phyloP scores from a whole-genome alignment of 2,329 filamentous ascomycete genomes.

The Sporothrix pseudoabietina region DNA sequence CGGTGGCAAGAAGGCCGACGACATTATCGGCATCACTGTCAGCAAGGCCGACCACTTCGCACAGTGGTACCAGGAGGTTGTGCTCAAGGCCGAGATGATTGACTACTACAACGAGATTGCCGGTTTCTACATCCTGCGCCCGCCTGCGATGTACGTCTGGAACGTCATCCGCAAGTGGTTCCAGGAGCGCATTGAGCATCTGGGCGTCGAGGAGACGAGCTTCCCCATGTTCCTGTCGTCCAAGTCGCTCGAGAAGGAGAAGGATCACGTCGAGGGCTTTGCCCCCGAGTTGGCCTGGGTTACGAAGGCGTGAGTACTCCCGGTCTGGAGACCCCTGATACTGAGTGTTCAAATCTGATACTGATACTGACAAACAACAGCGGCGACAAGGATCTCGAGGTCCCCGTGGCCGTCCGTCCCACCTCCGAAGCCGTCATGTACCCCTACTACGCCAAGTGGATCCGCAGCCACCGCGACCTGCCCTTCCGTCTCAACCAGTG shows the following conservation, averaged over 20 bases:
- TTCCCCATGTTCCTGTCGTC: conserved; percentile 95
- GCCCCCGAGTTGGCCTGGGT: conserved; percentile 91
- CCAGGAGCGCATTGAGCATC: conserved; percentile 74
- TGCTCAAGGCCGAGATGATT: conserved; percentile 95
- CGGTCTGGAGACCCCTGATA: too few relatives aligned
- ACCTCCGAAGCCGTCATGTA: conserved; percentile 86
- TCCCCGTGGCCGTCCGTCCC: conserved; percentile 67
- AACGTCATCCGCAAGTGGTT: conserved; percentile 68
- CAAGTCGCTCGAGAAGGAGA: conserved; percentile 84
- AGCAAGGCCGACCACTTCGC: conserved; percentile 85
- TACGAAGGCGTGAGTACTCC: conserved; percentile 67
- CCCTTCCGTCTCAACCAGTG: conserved; percentile 95
- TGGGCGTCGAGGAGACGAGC: conserved; percentile 93
- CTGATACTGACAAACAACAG: conserved; percentile 47
- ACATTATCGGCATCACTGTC: conserved; percentile 85
- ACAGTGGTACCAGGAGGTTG: conserved; percentile 96
- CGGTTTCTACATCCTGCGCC: conserved; percentile 91
- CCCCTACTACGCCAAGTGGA: conserved; percentile 95
- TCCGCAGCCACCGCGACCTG: conserved; percentile 91
- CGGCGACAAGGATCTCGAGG: conserved; percentile 90
- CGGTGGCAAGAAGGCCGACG: conserved; percentile 62
- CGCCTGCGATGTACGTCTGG: conserved; percentile 65
- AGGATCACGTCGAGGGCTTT: conserved; percentile 98
- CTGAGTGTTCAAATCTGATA: too few relatives aligned
- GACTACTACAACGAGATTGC: conserved; percentile 94